Evolutionary conservation across 345 rosid species (phyloP).

Genomic region (Xanthoceras sorbifolium): DNA sequence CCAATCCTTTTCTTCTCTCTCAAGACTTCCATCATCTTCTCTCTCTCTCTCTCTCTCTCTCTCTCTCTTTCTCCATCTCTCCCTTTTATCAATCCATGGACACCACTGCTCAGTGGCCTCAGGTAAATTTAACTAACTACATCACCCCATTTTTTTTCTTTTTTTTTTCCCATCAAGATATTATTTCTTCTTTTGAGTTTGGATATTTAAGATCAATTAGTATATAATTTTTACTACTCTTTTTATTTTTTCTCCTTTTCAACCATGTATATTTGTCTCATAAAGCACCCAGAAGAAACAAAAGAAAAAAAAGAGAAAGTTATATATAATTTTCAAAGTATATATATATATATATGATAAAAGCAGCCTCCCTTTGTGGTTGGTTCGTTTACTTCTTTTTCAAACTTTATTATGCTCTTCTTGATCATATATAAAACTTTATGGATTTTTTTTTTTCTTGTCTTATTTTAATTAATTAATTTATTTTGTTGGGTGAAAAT

Average conservation of each 20-base stretch:
- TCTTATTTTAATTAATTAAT: neutral
- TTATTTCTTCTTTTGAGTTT: constrained; percentile 7
- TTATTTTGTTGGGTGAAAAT: constrained; percentile 7
- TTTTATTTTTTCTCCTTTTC: neutral
- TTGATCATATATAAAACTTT: constrained; percentile 29
- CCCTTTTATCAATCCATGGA: constrained; percentile 37
- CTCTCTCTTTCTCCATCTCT: constrained; percentile 3
- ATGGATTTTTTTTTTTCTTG: constrained; percentile 25
- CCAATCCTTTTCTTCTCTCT: constrained; percentile 27
- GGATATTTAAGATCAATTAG: constrained; percentile 13
- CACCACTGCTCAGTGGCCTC: constrained; percentile 45
- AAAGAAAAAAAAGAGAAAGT: neutral
- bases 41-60: neutral
- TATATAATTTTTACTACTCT: neutral
- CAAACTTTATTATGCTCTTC: constrained; percentile 1
- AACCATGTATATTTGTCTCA: constrained; percentile 16
- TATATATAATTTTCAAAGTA: constrained; percentile 25
- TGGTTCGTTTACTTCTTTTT: constrained; percentile 20
- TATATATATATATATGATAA: neutral
- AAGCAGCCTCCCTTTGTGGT: constrained; percentile 23
- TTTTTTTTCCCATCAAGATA: constrained; percentile 25
- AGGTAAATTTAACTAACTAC: constrained; percentile 33
- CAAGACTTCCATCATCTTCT: constrained; percentile 16
- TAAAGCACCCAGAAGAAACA: constrained; percentile 3
- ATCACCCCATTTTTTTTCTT: constrained; percentile 2